A percentile compares a stretch with the other conserved stretches of the same genome.
Conservation (phyloP, 2,329 filamentous ascomycete genomes). For the Cadophora malorum region DNA sequence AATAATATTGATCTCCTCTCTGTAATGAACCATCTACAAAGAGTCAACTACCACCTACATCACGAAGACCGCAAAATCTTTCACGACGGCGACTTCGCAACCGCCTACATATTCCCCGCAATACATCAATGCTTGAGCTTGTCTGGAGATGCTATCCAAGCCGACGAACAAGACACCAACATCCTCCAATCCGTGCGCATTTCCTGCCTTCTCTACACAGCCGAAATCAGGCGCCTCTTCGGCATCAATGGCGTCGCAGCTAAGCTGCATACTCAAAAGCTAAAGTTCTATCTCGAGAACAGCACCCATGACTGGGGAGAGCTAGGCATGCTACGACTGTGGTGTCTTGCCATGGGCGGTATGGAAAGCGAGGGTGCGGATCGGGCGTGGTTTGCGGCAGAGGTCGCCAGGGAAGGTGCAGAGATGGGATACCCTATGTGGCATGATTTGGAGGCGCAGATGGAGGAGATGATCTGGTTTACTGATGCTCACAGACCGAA, state of each 20-base stretch:
- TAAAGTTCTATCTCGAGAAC: constrained; percentile 19
- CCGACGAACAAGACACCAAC: not conserved
- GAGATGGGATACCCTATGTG: constrained; percentile 15
- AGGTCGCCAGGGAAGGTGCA: constrained; percentile 1
- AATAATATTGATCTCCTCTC: not conserved
- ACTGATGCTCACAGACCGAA: constrained; percentile 23
- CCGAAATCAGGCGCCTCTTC: constrained; percentile 28
- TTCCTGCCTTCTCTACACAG: constrained; percentile 24
- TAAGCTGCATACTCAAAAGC: constrained; percentile 21
- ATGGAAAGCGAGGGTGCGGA: constrained; percentile 25
- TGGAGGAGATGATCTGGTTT: constrained; percentile 28
- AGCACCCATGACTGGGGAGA: constrained; percentile 21
- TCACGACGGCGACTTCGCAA: constrained; percentile 20
- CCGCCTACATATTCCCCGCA: constrained; percentile 21
- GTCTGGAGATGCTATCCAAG: not conserved
- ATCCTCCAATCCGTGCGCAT: constrained; percentile 24
- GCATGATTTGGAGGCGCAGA: constrained; percentile 16
- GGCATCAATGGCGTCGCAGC: constrained; percentile 25
- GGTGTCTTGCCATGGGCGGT: constrained; percentile 31
- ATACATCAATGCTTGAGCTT: constrained; percentile 18
- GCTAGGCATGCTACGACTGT: constrained; percentile 22
- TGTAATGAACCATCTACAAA: constrained; percentile 14
- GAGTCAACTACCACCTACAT: constrained; percentile 20
- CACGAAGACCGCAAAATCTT: constrained; percentile 22
- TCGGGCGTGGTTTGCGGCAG: constrained; percentile 26